Evolutionary conservation across 179 eudicot species (phyloP), one percentile per base, ranked within the genome.

Genomic region (Gypsophila paniculata): DNA sequence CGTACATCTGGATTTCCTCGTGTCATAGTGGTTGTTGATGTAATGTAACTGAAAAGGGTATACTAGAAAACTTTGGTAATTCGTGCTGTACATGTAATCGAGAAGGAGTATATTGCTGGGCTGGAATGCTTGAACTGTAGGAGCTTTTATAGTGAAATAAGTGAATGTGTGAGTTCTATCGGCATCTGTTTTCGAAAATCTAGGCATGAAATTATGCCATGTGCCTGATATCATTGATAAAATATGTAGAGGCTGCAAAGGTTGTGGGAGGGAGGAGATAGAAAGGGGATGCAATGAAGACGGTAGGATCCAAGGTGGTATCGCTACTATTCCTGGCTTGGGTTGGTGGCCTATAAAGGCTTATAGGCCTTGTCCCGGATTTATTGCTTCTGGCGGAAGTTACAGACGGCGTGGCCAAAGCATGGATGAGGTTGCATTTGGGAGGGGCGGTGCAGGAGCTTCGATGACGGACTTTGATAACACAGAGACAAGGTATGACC

Each of bases 291-390:
- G 94, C 73, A 90, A 90, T 36, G 90, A 94, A 32, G 96, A 89
- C 72, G 96, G 96, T 58, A 81, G 96, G 77, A 89, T 90, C 68
- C 96, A 90, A 87, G 96, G 96, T 9, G 94, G 94, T 54, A 89
- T 90, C 6, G 96, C 90, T 2, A 87, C 90, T 5, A 75, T 90
- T 32, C 94, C 96, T 19, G 96, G 96, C 51, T 90, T 90, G 60
- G 94, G 96, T 52, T 90, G 96, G 94, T 90, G 96, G 96, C 96
- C 96, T 0, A 90, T 90, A 52, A 90, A 90, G 74, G 96, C 93
- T 73, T 91, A 86, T 57, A 81, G 96, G 83, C 97, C 97, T 78
- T 89, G 97, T 48, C 97, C 96, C 32, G 95, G 85, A 10, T 89
- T 86, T 73, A 74, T 91, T 49, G 86, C 90, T 1, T 77, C 91